Evolutionary conservation across 2,329 filamentous ascomycete species (phyloP).

Genomic region (Trichocomaceae sp.): DNA sequence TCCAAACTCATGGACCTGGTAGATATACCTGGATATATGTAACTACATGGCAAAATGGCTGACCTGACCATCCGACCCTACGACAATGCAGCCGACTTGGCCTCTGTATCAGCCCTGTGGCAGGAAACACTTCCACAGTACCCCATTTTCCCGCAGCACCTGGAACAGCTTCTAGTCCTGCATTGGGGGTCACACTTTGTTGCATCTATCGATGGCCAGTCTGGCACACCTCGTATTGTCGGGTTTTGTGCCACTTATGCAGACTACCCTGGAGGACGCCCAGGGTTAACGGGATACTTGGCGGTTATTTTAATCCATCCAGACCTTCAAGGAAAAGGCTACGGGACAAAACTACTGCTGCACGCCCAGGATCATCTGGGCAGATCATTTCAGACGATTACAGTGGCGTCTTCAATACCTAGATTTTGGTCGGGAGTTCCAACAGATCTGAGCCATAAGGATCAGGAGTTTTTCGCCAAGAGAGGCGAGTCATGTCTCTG

Average conservation of each 20-base stretch:
- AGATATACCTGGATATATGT: no score
- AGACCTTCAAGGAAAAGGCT: not conserved
- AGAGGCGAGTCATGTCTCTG: not conserved
- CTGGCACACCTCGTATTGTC: not conserved
- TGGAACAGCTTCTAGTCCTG: not conserved
- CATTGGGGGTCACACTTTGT: constrained; percentile 3
- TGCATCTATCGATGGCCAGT: not conserved
- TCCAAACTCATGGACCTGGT: no score
- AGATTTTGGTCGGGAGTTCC: constrained; percentile 8
- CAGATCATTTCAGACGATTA: constrained; percentile 1
- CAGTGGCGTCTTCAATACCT: not conserved
- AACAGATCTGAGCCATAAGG: not conserved
- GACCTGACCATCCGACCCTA: constrained; percentile 5
- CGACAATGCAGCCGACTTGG: not conserved
- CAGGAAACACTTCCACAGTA: constrained; percentile 2
- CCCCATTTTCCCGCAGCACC: constrained; percentile 1
- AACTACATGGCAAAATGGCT: not conserved
- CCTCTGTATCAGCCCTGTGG: constrained; percentile 1
- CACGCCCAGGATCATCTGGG: not conserved
- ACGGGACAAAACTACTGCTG: not conserved
- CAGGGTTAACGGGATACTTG: constrained; percentile 1
- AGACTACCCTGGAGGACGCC: not conserved
- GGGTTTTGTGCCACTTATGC: constrained; percentile 5
- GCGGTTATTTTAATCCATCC: not conserved
- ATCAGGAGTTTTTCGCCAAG: constrained; percentile 3